Base-by-base conservation (phyloP, 2,329 filamentous ascomycete species). In the Aspergillus luchuensis region DNA sequence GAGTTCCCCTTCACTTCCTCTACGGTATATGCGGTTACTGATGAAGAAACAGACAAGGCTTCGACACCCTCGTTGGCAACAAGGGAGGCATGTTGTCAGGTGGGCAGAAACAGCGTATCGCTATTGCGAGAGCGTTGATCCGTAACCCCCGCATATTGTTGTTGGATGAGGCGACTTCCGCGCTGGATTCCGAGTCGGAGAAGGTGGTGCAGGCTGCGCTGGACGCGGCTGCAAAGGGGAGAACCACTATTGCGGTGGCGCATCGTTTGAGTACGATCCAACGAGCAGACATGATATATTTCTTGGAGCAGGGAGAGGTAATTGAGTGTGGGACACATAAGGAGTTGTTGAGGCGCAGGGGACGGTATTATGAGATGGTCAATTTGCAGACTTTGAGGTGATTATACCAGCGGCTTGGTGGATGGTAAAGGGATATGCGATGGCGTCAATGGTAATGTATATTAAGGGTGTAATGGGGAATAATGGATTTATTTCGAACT, bases 171-270 rank as follows among this genome's bases (percentile, higher is more conserved):
- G 66, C 67, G 1, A 84, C 82, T 1, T 80, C 76, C 15, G 82
- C 82, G 2, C 73, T 80, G 10, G 78, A 80, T 60, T 77, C 73
- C 0, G 73, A 80, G 69, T 76, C 77, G 39, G 74, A 81, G 70
- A 75, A 80, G 68, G 74, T 81, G 28, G 77, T 80, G 7, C 91
- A 90, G 2, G 87, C 84, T 1, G 90, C 90, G 0, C 79, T 96
- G 1, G 91, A 97, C 74, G 86, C 86, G 63, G 92, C 91, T 1
- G 88, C 91, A 13, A 89, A 90, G 81, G 91, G 87, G 36, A 84
- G 91, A 54, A 96, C 92, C 8, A 97, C 93, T 0, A 93, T 97
- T 63, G 92, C 92, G 0, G 92, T 97, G 1, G 94, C 94, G 1
- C 93, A 97, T 77, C 83, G 93, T 19, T 79, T 97, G 3, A 91